Base-by-base conservation (phyloP, 805 yeast genomes). In the Yamadazyma sp. region DNA sequence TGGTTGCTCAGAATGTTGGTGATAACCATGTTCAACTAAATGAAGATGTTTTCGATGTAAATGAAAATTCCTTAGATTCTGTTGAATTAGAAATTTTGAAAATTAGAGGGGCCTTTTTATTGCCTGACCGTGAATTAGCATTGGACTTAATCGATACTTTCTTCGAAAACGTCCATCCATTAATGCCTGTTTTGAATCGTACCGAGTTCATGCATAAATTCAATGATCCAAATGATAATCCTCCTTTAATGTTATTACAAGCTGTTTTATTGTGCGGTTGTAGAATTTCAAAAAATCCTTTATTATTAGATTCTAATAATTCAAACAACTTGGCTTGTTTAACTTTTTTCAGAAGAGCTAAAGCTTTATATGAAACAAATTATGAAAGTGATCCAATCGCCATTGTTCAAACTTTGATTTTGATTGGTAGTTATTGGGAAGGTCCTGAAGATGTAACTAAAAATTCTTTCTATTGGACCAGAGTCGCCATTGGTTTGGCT, bases 401-500 rank as follows among this genome's bases (percentile, higher is more conserved):
- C 5, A 58, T 80, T 16, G 67, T 84, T 7, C 88, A 82, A 49
- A 70, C 87, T 0, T 60, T 81, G 24, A 55, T 78, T 15, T 57
- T 84, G 19, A 68, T 85, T 41, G 82, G 84, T 0, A 72, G 80
- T 48, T 80, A 78, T 57, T 79, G 87, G 80, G 89, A 80, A 44
- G 80, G 85, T 2, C 83, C 84, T 7, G 82, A 82, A 44, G 80
- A 76, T 45, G 79, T 78, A 23, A 70, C 83, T 19, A 75, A 80
- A 35, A 81, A 80, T 52, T 74, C 79, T 2, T 77, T 73, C 49
- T 80, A 79, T 55, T 80, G 87, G 86, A 72, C 81, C 8, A 69
- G 86, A 32, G 73, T 78, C 8, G 89, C 87, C 1, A 65, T 82
- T 22, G 73, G 80, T 8, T 63, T 80, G 32, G 89, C 89, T 2